Conservation (phyloP, 2,329 filamentous ascomycete species). For the Paraphaeosphaeria sporulosa region DNA sequence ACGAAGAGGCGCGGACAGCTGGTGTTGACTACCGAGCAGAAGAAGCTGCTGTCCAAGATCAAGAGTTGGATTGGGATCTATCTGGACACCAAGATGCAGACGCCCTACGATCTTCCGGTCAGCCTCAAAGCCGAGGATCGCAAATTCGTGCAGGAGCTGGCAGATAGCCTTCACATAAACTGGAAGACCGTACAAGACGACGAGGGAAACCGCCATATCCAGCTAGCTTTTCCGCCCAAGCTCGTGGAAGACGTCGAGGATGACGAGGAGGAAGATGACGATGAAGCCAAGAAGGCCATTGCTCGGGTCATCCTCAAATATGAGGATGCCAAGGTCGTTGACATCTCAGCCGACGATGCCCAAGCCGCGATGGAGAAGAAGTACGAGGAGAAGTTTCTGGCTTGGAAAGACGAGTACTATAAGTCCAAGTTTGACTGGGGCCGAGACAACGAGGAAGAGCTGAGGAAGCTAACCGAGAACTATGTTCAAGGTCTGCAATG, state of each 20-base stretch:
- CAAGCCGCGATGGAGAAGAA: slow-evolving; percentile 80
- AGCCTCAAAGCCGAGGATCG: slow-evolving; percentile 83
- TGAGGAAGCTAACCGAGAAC: slow-evolving; percentile 87
- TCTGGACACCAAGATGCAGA: slow-evolving; percentile 50
- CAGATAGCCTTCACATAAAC: slow-evolving; percentile 70
- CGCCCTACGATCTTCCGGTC: slow-evolving; percentile 74
- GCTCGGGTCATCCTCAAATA: slow-evolving; percentile 87
- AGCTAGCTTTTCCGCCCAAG: slow-evolving; percentile 66
- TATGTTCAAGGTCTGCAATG: slow-evolving; percentile 98
- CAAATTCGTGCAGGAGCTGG: slow-evolving; percentile 90
- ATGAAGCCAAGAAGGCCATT: slow-evolving; percentile 83
- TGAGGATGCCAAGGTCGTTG: slow-evolving; percentile 86
- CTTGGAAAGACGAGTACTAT: slow-evolving; percentile 97
- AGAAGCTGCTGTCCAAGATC: slow-evolving; percentile 80
- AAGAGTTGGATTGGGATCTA: slow-evolving; percentile 82
- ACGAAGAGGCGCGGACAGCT: slow-evolving; percentile 68
- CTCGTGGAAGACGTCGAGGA: slow-evolving; percentile 61
- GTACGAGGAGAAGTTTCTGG: slow-evolving; percentile 87
- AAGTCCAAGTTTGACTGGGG: slow-evolving; percentile 89
- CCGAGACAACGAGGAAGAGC: slow-evolving; percentile 78
- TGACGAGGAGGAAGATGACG: slow-evolving; percentile 71
- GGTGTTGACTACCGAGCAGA: slow-evolving; percentile 80
- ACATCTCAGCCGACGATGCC: slow-evolving; percentile 79
- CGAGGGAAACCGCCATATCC: slow-evolving; percentile 70
- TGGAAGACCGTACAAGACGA: slow-evolving; percentile 72